Base-by-base conservation (phyloP, 495 filamentous ascomycete genomes). In the Penicillium maclennaniae region DNA sequence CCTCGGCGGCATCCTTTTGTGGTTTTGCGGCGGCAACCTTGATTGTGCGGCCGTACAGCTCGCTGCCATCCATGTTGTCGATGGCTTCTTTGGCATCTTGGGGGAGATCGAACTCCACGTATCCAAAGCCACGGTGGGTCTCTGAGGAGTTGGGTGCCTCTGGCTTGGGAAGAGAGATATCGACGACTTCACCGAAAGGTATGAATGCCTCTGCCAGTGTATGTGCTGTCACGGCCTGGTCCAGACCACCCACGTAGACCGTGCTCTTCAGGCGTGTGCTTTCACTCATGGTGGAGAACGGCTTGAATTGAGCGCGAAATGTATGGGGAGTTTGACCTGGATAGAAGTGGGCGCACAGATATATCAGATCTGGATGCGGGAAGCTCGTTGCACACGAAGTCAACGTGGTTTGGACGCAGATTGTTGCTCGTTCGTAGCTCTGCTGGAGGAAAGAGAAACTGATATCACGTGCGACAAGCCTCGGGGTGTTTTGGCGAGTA, bases 61-160 rank as follows among this genome's bases (percentile, higher is more conserved):
- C 91, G 54, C 91, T 86, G 63, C 95, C 91, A 62, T 99, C 89
- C 95, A 97, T 97, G 69, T 99, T 99, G 78, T 97, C 90, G 65
- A 99, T 96, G 36, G 93, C 93, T 69, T 97, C 93, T 54, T 85
- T 86, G 43, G 91, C 92, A 72, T 99, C 93, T 48, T 83, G 83
- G 19, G 83, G 78, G 31, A 88, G 75, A 61, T 96, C 91, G 68
- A 89, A 99, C 63, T 99, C 93, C 36, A 99, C 89, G 62, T 97
- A 97, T 55, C 91, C 95, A 70, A 97, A 99, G 0, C 93, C 93
- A 45, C 92, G 77, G 68, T 99, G 93, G 10, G 81, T 76, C 12
- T 95, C 90, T 28, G 75, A 83, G 37, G 81, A 73, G 51, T 78
- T 81, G 48, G 83, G 85, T 49, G 83, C 69, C 54, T 95, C 89